phyloP scores from a whole-genome alignment of 805 yeast genomes.

The Blastobotrys terrestris region DNA sequence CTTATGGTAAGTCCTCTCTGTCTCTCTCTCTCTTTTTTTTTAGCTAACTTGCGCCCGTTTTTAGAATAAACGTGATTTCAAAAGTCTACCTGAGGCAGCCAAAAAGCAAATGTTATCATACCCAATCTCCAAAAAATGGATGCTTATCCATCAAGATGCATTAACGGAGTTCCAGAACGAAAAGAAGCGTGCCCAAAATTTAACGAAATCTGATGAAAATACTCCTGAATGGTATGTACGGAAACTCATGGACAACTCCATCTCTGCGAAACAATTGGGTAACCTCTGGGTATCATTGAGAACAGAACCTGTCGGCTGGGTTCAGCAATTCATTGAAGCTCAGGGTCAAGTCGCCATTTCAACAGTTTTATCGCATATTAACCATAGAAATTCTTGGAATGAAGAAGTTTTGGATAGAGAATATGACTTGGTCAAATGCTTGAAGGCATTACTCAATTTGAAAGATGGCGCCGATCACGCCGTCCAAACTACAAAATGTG shows the following conservation, averaged over 20 bases:
- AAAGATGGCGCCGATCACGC: slow-evolving; percentile 57
- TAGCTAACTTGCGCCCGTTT: neutral
- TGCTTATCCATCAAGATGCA: slow-evolving; percentile 81
- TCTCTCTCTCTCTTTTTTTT: neutral
- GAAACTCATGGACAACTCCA: slow-evolving; percentile 60
- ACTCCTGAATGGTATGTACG: slow-evolving; percentile 76
- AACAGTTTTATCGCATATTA: slow-evolving; percentile 54
- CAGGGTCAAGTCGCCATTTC: slow-evolving; percentile 81
- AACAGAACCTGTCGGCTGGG: slow-evolving; percentile 86
- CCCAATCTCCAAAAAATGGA: slow-evolving; percentile 79
- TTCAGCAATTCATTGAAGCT: slow-evolving; percentile 60
- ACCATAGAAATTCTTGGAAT: slow-evolving; percentile 28
- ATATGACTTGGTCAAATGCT: slow-evolving; percentile 65
- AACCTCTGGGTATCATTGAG: slow-evolving; percentile 87
- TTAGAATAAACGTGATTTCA: slow-evolving; percentile 56
- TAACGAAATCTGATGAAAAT: slow-evolving; percentile 25
- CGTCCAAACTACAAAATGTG: slow-evolving; percentile 35
- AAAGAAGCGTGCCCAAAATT: slow-evolving; percentile 30
- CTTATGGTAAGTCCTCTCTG: slow-evolving; percentile 47
- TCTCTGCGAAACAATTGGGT: slow-evolving; percentile 64
- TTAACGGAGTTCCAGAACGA: slow-evolving; percentile 64
- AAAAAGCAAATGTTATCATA: slow-evolving; percentile 70
- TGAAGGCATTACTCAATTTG: slow-evolving; percentile 65
- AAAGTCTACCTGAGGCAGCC: slow-evolving; percentile 61
- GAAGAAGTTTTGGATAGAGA: slow-evolving; percentile 60